These are phyloP conservation scores for Sporothrix pseudoabietina DNA, from an alignment of 2,329 filamentous ascomycete genomes.

Conservation along the genomic window DNA sequence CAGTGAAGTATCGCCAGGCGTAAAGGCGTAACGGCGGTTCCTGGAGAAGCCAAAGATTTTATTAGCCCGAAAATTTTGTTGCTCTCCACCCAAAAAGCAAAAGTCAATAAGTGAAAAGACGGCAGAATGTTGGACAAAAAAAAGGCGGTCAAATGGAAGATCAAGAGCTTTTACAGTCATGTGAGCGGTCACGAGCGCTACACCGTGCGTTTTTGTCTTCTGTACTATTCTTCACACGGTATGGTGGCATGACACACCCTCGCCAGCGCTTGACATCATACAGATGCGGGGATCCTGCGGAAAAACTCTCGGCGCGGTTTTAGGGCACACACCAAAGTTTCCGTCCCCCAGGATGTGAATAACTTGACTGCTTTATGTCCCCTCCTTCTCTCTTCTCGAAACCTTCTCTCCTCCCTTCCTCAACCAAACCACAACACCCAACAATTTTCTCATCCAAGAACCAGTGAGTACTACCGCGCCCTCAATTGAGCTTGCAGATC, in stretches of 20 bases:
- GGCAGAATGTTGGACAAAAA: slow-evolving; percentile 29
- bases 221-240: not conserved
- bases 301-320: slow-evolving; percentile 33
- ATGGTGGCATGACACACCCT: not conserved
- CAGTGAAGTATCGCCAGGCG: not conserved
- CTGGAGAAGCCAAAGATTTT: not conserved
- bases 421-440: slow-evolving; percentile 46
- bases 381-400: slow-evolving; percentile 24
- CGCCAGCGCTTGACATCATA: slow-evolving; percentile 20
- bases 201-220: not conserved
- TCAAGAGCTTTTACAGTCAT: not conserved
- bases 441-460: slow-evolving; percentile 50
- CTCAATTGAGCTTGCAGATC: not conserved
- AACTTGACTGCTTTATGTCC: slow-evolving; percentile 26
- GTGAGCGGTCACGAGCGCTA: not conserved
- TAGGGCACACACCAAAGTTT: slow-evolving; percentile 35
- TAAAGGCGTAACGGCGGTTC: not conserved
- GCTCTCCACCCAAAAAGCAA: slow-evolving; percentile 19
- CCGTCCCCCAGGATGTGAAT: slow-evolving; percentile 6
- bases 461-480: slow-evolving; percentile 36
- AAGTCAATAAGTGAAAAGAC: not conserved
- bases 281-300: slow-evolving; percentile 28
- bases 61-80: slow-evolving; percentile 30
- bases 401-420: slow-evolving; percentile 28
- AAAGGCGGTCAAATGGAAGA: slow-evolving; percentile 28